Evolutionary conservation across 192 early-diverging fungal genomes (phyloP), one percentile per base, ranked within the genome.

Genomic region (Radiomyces spectabilis): DNA sequence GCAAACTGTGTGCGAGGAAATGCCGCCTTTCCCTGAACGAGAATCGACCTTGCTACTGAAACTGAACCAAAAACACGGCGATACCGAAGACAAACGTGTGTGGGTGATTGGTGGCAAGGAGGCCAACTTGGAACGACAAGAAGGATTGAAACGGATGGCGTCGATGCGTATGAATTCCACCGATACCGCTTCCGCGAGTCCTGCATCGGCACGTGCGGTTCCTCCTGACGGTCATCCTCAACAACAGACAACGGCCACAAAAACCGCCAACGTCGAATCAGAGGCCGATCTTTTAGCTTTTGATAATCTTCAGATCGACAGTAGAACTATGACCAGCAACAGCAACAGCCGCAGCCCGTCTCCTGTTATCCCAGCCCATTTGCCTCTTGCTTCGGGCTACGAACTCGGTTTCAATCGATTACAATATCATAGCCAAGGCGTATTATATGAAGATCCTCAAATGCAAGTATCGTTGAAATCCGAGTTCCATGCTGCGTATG

Each of bases 1-100:
- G 22, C 91, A 94, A 33, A 87, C 85, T 0, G 87, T 95, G 22
- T 95, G 94, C 61, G 97, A 97, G 55, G 95, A 98, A 66, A 99
- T 99, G 92, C 97, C 97, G 41, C 91, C 90, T 32, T 99, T 92
- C 73, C 89, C 93, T 1, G 92, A 94, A 59, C 81, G 91, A 21
- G 93, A 94, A 62, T 97, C 94, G 1, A 86, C 91, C 1, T 72
- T 99, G 39, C 65, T 98, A 39, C 82, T 80, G 3, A 61, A 85
- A 15, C 68, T 99, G 55, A 85, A 93, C 12, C 86, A 91, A 63
- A 86, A 91, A 59, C 84, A 91, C 6, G 73, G 83, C 8, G 87
- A 93, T 66, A 97, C 95, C 0, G 93, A 97, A 60, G 95, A 98
- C 55, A 93, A 93, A 65, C 82, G 97, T 35, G 92, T 88, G 8